Evolutionary conservation across 1,284 basidiomycete species (phyloP), one percentile per base, ranked within the genome.

Genomic region (Malassezia globosa): DNA sequence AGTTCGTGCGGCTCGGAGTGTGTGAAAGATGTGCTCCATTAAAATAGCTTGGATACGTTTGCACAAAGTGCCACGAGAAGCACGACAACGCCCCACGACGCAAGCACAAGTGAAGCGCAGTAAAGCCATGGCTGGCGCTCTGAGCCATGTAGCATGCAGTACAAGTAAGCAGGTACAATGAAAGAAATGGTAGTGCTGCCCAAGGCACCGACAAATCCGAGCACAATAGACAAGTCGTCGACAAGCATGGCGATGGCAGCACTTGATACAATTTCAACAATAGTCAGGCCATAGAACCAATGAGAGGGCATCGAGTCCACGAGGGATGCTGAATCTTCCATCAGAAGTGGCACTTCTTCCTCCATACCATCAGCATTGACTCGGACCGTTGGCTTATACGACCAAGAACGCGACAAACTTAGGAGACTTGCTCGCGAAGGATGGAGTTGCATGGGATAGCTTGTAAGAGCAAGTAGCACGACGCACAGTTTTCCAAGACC

Each of bases 101-200:
- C 41, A 13, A 43, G 31, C 27, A 24, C 27, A 24, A 43, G 14
- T 8, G 41, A 34, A 13, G 22, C 25, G 11, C 5, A 24, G 27
- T 43, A 43, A 14, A 24, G 25, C 4, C 18, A 29, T 14, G 27
- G 22, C 14, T 13, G 27, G 11, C 19, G 19, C 21, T 35, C 23
- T 13, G 36, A 16, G 10, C 14, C 34, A 36, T 24, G 42, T 3
- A 51, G 23, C 8, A 11, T 13, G 23, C 31, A 21, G 23, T 52
- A 52, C 11, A 52, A 35, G 16, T 46, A 16, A 2, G 44, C 24
- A 22, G 50, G 45, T 35, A 47, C 19, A n/a, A 97, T 96, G 73
- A 97, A 97, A 7, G 87, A 90, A 59, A 99, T 90, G 27, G 77
- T 95, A 13, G 92, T 96, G 16, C 86, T 90, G 14, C 94, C 94